Evolutionary conservation across 208 protist species (phyloP).

Genomic region (Acanthamoeba divionensis): DNA sequence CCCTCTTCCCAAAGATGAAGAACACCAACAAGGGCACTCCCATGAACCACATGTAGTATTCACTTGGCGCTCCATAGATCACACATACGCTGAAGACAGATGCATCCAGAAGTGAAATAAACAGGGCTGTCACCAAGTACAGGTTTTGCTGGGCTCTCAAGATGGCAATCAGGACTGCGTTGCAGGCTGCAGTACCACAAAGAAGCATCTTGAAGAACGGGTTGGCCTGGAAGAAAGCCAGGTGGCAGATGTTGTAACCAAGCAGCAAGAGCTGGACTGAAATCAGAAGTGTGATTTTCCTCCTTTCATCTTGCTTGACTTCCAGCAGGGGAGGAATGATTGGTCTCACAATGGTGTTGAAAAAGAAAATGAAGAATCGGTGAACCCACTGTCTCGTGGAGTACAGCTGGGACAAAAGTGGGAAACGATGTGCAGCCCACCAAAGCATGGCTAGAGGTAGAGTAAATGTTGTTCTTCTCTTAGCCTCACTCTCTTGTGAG

Average conservation of each 20-base stretch:
- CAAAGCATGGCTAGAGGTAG: too few relatives aligned
- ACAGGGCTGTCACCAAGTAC: slow-evolving; percentile 20
- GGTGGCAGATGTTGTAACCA: background rate
- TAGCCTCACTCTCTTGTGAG: too few relatives aligned
- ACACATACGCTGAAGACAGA: background rate
- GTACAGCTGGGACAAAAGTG: too few relatives aligned
- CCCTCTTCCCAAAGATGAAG: background rate
- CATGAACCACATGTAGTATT: slow-evolving; percentile 25
- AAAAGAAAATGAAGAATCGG: too few relatives aligned
- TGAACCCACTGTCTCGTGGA: too few relatives aligned
- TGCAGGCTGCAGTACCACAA: background rate
- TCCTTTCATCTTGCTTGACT: background rate
- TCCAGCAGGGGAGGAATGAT: too few relatives aligned
- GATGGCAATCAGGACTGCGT: background rate
- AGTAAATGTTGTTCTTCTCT: too few relatives aligned
- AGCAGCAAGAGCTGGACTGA: background rate
- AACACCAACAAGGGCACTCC: slow-evolving; percentile 19
- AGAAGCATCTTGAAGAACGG: slow-evolving; percentile 28
- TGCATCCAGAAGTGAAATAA: background rate
- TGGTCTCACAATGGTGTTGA: too few relatives aligned
- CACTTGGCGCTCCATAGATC: background rate
- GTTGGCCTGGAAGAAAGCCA: background rate
- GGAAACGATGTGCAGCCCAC: too few relatives aligned
- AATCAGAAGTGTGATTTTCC: background rate
- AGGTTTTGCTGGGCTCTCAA: slow-evolving; percentile 10